Evolutionary conservation across 257 asterid genomes (phyloP).

Genomic region (Solanum rostratum): DNA sequence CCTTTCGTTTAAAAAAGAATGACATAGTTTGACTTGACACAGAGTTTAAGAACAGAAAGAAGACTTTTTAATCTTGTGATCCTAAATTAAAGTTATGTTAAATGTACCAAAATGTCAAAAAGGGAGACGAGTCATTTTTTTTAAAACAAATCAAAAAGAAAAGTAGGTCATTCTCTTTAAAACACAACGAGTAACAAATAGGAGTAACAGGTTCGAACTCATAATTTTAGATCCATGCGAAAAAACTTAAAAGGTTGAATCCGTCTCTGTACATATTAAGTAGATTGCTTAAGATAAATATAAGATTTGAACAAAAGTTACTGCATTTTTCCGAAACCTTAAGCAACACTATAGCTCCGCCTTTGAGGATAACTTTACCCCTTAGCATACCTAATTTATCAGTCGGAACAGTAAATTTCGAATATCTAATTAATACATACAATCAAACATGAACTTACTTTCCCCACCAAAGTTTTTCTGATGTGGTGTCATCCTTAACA

Average conservation of each 20-base stretch:
- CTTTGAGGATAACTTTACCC: background rate
- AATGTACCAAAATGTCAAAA: too few species aligned
- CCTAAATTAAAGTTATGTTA: too few species aligned
- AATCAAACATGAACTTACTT: constrained; percentile 39
- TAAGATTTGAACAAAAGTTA: background rate
- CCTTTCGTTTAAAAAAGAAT: too few species aligned
- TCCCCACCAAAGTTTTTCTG: constrained; percentile 96
- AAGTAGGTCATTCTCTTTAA: too few species aligned
- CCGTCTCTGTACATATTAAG: background rate
- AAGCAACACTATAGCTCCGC: background rate
- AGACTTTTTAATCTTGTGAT: too few species aligned
- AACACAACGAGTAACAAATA: too few species aligned
- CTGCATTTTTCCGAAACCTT: background rate
- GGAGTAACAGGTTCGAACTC: too few species aligned
- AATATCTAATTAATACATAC: background rate
- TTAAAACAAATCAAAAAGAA: too few species aligned
- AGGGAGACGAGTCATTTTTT: too few species aligned
- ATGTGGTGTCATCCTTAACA: constrained; percentile 59
- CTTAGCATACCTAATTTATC: background rate
- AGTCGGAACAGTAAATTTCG: background rate
- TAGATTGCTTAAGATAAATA: background rate
- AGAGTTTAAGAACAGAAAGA: too few species aligned
- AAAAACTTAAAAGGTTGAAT: background rate
- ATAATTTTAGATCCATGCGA: background rate
- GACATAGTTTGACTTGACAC: too few species aligned